These are phyloP conservation scores for Candida lessepsii DNA, from an alignment of 805 yeast species.

Conservation along the genomic window DNA sequence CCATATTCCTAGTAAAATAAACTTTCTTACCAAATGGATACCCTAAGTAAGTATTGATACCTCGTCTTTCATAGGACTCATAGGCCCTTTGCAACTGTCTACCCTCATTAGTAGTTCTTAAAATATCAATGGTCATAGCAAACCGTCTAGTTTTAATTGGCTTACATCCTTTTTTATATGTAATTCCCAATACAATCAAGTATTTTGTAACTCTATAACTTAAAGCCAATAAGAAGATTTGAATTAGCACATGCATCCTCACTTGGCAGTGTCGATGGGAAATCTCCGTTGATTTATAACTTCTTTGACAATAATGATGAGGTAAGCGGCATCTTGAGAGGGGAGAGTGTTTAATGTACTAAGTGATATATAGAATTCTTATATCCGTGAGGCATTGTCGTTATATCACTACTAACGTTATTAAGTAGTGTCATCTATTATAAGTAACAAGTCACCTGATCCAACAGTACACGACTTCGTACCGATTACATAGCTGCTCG, in stretches of 20 bases:
- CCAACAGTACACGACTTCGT: no score
- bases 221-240: background rate
- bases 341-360: no score
- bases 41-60: background rate
- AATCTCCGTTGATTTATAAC: no score
- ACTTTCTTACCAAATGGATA: background rate
- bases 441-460: no score
- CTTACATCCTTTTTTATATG: background rate
- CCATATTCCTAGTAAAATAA: background rate
- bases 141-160: background rate
- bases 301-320: no score
- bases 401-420: no score
- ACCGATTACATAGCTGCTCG: no score
- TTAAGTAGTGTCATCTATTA: no score
- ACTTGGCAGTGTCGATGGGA: no score
- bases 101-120: background rate
- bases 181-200: background rate
- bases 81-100: background rate
- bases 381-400: no score
- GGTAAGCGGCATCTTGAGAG: no score
- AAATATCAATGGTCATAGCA: background rate
- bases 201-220: background rate
- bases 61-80: background rate
- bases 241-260: background rate
- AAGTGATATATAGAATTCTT: no score